Base-by-base conservation (phyloP, 2,329 filamentous ascomycete genomes). In the Penicillium digitatum region DNA sequence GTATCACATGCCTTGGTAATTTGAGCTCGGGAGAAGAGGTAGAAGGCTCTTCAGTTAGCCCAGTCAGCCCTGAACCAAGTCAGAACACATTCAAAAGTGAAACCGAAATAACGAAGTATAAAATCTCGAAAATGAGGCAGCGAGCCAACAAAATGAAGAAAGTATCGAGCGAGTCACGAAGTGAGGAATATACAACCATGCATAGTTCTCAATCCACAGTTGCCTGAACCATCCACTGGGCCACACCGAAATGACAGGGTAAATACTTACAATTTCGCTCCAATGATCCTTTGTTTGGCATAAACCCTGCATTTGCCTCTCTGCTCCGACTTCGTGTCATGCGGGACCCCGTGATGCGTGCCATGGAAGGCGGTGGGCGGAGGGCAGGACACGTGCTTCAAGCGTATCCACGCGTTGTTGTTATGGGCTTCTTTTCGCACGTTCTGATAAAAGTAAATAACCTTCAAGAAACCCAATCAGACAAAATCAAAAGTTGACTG, bases 291-390 rank as follows among this genome's bases (percentile, higher is more conserved):
- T 49, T 39, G 43, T 26, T 22, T 32, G 18, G 34, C 27, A 39
- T 14, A 38, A 43, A 26, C 16, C 48, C 47, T 8, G 56, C 46
- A 38, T 62, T 69, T 10, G 68, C 55, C 37, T 76, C 71, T 20
- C 68, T 68, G 60, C 74, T 77, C 49, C 66, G 68, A 50, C 74
- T 76, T 50, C 74, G 66, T 7, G 73, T 74, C 22, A 69, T 59
- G 46, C 74, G 64, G 22, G 55, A 18, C 31, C 48, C 39, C 20
- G 20, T 50, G 27, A 51, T 39, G 11, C 32, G 39, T 8, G 52
- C 47, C 52, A 54, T 54, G 39, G 26, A 38, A 29, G 46, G 39
- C 46, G 31, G 52, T 48, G n/a, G n/a, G 24, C 16, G 20, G 14
- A 42, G 26, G 37, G 27, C 4, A 14, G 29, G 29, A 35, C 34